Evolutionary conservation across 331 rosid genomes (phyloP).

Genomic region (Spiraea crenata): DNA sequence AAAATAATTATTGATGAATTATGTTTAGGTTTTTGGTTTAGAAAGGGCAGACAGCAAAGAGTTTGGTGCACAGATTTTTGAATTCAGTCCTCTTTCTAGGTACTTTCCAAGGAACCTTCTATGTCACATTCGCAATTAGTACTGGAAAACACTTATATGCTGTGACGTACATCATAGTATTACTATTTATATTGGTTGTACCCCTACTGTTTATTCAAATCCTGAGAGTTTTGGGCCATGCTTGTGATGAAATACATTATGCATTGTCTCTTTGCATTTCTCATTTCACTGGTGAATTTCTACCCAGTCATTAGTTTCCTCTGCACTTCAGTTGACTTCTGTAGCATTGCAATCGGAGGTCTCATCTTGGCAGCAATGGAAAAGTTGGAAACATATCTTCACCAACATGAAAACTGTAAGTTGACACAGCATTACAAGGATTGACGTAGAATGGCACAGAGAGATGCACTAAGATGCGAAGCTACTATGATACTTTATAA

Average conservation of each 20-base stretch:
- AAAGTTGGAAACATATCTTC: slow-evolving; percentile 62
- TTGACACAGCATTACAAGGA: slow-evolving; percentile 25
- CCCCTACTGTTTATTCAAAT: no score
- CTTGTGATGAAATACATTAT: no score
- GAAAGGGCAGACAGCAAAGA: slow-evolving; percentile 85
- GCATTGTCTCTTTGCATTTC: no score
- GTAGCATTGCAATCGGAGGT: slow-evolving; percentile 51
- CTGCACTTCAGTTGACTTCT: slow-evolving; percentile 11
- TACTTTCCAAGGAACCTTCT: slow-evolving; percentile 20
- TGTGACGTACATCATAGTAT: no score
- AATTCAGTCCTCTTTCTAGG: slow-evolving; percentile 90
- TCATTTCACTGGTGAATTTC: neutral
- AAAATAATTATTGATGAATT: no score
- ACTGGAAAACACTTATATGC: neutral
- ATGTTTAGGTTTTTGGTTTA: slow-evolving; percentile 72
- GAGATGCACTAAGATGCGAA: neutral
- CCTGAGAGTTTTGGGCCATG: no score
- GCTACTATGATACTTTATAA: neutral
- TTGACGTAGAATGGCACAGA: neutral
- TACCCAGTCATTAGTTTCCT: neutral
- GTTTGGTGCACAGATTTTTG: slow-evolving; percentile 69
- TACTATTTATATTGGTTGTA: no score
- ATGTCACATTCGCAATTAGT: neutral
- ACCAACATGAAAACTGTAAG: slow-evolving; percentile 52
- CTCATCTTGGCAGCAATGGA: slow-evolving; percentile 82